Base-by-base conservation (phyloP, 352 stramenopile species). In the Phytopythium vexans region DNA sequence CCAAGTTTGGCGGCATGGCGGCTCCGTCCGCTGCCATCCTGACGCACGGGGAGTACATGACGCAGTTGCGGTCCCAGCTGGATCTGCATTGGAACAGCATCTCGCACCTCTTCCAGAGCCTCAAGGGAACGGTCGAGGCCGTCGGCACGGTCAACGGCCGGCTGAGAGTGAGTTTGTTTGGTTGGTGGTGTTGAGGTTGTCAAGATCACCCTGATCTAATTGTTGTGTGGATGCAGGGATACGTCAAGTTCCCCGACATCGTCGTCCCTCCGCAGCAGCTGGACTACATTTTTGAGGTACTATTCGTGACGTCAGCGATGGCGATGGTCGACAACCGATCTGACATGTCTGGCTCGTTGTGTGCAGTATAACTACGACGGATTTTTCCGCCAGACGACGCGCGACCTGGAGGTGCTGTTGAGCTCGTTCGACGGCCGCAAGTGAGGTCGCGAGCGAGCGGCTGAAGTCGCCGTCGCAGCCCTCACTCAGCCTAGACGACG, bases 201-300 rank as follows among this genome's bases (percentile, higher is more conserved):
- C 21, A 4, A 38, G 31, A 43, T 35, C 38, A 6, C 44, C 7
- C 21, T 54, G 38, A 12, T 42, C 43, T 34, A 40, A 4, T 37
- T 35, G 12, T 44, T 2, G 39, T 56, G 32, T 62, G 41, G 35
- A 53, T 49, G 16, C 50, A 94, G 82, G 79, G 83, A 45, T 92
- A 81, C 63, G 64, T 75, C 21, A 89, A 86, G 56, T 81, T 88
- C 48, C 65, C 71, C 3, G 66, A 77, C 54, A 88, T 87, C 45
- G 74, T 72, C 31, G 82, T 92, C 34, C 79, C 82, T 39, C 66
- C 72, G 11, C 79, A 92, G 58, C 82, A 92, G 56, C 66, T 94
- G 46, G 84, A 92, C 59, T 94, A 94, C 68, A 94, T 94, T 71
- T 94, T 94, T 84, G 84, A 92, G 70, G 83, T 93, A 54, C 65